Evolutionary conservation across 129 eudicot genomes (phyloP).

Genomic region (Rutidosis leptorrhynchoides): DNA sequence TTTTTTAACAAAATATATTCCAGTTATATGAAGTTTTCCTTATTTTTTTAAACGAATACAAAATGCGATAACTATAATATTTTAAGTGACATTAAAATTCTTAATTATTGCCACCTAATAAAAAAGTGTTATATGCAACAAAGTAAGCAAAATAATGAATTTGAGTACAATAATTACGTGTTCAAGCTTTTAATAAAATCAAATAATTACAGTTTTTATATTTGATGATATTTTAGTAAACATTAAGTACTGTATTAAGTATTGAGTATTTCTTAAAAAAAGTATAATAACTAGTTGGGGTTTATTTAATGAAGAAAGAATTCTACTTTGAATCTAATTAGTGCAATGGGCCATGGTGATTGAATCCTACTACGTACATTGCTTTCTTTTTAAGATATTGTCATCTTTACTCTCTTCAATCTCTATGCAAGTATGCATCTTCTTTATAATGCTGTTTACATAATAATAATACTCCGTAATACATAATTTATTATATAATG

Average conservation of each 20-base stretch:
- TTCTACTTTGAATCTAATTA: constrained; percentile 22
- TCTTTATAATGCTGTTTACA: background rate
- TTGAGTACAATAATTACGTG: background rate
- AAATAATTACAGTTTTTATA: background rate
- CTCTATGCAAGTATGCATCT: constrained; percentile 21
- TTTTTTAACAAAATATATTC: too few relatives aligned
- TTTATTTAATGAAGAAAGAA: background rate
- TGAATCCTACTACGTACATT: constrained; percentile 29
- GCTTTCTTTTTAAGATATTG: constrained; percentile 34
- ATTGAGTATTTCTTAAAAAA: background rate
- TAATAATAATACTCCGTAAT: too few relatives aligned
- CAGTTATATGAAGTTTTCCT: too few relatives aligned
- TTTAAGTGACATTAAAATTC: too few relatives aligned
- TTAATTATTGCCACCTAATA: background rate
- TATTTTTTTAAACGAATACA: too few relatives aligned
- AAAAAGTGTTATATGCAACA: too few relatives aligned
- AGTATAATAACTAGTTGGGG: background rate
- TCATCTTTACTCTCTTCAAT: constrained; percentile 22
- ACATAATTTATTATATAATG: too few relatives aligned
- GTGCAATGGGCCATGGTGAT: constrained; percentile 20
- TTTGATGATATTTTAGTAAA: background rate
- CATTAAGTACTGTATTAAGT: too few relatives aligned
- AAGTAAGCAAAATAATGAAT: too few relatives aligned
- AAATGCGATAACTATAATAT: background rate
- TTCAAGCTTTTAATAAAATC: background rate